Conservation (phyloP, 176 grass and related monocot genomes). For the Oryza australiensis region DNA sequence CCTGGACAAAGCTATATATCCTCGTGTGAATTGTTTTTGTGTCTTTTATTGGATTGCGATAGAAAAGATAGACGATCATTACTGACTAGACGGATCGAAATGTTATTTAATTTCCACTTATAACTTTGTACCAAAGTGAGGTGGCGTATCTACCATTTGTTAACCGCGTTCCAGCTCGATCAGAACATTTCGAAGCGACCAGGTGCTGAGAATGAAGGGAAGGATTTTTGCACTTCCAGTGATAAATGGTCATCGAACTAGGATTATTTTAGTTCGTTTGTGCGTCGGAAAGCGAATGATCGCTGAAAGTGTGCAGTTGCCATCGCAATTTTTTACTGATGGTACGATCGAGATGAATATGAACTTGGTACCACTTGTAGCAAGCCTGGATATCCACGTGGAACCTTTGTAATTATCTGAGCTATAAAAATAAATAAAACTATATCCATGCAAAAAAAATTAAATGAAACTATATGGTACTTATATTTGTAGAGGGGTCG, state of each 20-base stretch:
- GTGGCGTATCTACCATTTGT: background rate
- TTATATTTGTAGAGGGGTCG: too few species aligned
- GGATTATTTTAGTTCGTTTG: conserved; percentile 42
- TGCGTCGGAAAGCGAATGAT: conserved; percentile 44
- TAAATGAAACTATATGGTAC: too few species aligned
- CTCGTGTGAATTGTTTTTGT: too few species aligned
- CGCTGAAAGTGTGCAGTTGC: background rate
- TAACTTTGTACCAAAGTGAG: background rate
- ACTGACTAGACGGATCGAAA: background rate
- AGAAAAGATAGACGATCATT: conserved; percentile 9
- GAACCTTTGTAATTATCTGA: background rate
- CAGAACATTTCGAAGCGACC: background rate
- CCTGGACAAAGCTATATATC: background rate
- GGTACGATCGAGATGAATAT: background rate
- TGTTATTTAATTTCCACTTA: background rate
- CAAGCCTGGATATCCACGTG: background rate
- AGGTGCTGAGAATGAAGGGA: conserved; percentile 31
- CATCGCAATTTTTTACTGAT: background rate
- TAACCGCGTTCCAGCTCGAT: conserved; percentile 41
- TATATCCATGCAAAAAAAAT: too few species aligned
- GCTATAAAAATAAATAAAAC: too few species aligned
- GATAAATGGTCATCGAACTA: background rate
- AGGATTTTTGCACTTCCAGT: background rate
- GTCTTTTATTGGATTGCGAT: conserved; percentile 19
- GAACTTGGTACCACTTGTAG: conserved; percentile 14